Percentiles rank a stretch among this genome's conserved stretches.
phyloP scores from a whole-genome alignment of 495 filamentous ascomycete species.

The Xylaria longipes region DNA sequence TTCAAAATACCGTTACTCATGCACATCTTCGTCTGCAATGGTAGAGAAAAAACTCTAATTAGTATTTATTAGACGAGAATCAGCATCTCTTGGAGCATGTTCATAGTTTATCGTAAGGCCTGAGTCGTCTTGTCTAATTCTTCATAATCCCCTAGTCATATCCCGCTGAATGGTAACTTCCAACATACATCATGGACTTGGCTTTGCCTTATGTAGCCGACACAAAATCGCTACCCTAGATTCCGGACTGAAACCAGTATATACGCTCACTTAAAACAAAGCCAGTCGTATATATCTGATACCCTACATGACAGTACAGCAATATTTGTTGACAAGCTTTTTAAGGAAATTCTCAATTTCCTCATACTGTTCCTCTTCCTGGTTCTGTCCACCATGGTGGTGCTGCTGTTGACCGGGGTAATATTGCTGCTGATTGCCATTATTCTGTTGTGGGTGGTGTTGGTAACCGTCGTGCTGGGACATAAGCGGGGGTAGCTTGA shows the following conservation, averaged over 20 bases:
- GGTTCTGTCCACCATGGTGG: constrained; percentile 39
- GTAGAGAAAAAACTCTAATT: neutral
- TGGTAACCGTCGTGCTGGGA: constrained; percentile 46
- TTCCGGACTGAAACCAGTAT: neutral
- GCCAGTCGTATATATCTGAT: neutral
- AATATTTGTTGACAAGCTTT: constrained; percentile 67
- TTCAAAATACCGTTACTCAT: neutral
- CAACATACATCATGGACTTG: neutral
- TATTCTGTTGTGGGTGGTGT: constrained; percentile 27
- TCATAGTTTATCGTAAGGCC: neutral
- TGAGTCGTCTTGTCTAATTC: neutral
- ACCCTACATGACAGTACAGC: constrained; percentile 79
- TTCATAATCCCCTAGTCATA: neutral
- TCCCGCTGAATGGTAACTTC: neutral
- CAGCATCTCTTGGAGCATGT: neutral
- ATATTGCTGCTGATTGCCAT: constrained; percentile 25
- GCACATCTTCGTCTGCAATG: neutral
- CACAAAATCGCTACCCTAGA: neutral
- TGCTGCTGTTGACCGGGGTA: constrained; percentile 43
- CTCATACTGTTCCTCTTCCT: constrained; percentile 60
- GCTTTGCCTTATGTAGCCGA: neutral
- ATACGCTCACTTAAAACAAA: neutral
- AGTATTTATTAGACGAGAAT: neutral
- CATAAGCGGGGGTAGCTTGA: constrained; percentile 60
- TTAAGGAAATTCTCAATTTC: constrained; percentile 69